These are phyloP conservation scores for Phylloporus sp. DNA, from an alignment of 768 basidiomycete genomes.

Conservation along the genomic window DNA sequence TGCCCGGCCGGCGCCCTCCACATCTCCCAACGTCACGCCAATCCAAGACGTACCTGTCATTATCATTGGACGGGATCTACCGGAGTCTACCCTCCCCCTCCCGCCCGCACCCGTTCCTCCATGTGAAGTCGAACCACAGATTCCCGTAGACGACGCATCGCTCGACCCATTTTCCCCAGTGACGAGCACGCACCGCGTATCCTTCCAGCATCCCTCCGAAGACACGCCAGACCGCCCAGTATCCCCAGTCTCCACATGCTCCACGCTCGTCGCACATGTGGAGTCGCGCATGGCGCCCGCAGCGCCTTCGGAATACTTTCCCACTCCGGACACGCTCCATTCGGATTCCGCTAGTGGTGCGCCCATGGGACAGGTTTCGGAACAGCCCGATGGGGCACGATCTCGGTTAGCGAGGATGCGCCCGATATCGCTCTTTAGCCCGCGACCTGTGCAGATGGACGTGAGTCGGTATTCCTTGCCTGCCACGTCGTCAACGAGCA, in stretches of 20 bases:
- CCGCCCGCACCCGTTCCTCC: background rate
- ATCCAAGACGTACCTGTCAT: background rate
- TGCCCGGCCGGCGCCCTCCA: background rate
- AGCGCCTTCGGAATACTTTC: background rate
- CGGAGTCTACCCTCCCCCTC: background rate
- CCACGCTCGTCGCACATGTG: constrained; percentile 9
- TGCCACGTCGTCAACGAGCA: background rate
- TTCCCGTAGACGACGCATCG: background rate
- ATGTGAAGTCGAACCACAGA: background rate
- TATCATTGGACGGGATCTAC: constrained; percentile 11
- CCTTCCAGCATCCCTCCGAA: constrained; percentile 6
- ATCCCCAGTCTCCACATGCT: constrained; percentile 7
- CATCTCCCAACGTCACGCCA: background rate
- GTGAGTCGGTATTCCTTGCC: constrained; percentile 20
- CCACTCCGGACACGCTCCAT: background rate
- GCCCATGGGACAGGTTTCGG: background rate
- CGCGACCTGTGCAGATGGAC: constrained; percentile 8
- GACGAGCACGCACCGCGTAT: background rate
- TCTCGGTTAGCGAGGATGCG: background rate
- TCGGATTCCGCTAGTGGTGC: background rate
- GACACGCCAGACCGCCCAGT: background rate
- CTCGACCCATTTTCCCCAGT: background rate
- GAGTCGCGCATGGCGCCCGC: background rate
- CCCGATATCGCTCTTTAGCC: constrained; percentile 10
- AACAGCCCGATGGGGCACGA: background rate